These are phyloP conservation scores for Jamesozyma rosinii DNA, from an alignment of 805 yeast species.

Conservation along the genomic window DNA sequence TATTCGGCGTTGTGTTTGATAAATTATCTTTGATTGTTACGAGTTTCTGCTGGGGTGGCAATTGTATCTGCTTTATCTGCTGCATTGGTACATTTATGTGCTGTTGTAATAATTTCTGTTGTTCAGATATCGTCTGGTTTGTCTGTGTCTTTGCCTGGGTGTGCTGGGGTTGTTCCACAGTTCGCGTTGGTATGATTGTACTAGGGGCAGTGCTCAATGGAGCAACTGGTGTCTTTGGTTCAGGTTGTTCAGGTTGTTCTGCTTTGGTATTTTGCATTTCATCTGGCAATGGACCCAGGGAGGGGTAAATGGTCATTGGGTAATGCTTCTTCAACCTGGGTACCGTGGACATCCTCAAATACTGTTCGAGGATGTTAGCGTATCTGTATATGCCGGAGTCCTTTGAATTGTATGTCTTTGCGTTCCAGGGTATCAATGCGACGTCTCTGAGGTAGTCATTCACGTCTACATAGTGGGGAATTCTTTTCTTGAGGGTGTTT, in stretches of 20 bases:
- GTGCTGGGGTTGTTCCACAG: background rate
- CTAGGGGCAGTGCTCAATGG: background rate
- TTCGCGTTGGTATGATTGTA: background rate
- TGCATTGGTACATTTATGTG: background rate
- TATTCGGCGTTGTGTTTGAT: background rate
- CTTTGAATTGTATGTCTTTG: constrained; percentile 70
- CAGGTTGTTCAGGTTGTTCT: background rate
- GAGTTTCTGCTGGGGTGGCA: background rate
- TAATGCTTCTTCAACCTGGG: constrained; percentile 28
- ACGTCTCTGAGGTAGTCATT: constrained; percentile 68
- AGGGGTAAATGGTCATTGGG: constrained; percentile 34
- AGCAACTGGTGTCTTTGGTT: background rate
- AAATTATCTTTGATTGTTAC: too few species aligned
- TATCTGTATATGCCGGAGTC: constrained; percentile 58
- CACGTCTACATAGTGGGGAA: constrained; percentile 50
- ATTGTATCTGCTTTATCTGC: background rate
- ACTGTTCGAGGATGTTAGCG: constrained; percentile 45
- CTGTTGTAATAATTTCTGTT: background rate
- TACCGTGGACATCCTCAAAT: constrained; percentile 30
- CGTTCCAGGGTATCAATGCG: constrained; percentile 85
- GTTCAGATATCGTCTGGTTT: background rate
- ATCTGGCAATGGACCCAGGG: constrained; percentile 62
- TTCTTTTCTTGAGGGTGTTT: constrained; percentile 53
- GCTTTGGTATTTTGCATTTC: constrained; percentile 15
- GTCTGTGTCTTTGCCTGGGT: background rate